Evolutionary conservation across 2,329 filamentous ascomycete genomes (phyloP), one percentile per base, ranked within the genome.

Genomic region (Penicillium glabrum): DNA sequence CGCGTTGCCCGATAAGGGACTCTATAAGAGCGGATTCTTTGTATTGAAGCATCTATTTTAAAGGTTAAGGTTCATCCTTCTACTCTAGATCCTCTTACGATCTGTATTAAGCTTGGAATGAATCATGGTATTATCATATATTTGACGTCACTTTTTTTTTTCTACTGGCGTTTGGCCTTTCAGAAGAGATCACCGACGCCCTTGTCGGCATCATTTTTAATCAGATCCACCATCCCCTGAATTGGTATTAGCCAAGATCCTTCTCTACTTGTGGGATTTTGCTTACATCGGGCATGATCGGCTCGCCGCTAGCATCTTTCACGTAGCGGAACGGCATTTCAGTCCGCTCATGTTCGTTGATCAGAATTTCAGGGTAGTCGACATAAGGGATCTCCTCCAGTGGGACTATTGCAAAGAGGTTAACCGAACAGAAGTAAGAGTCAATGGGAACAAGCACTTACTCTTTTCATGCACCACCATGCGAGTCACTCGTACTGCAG

Each of bases 301-400:
- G 91, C 64, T 90, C 81, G 45, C 89, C 91, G 55, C 90, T 80
- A 11, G 84, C 78, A 51, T 83, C 87, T 70, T 85, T 88, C 50
- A 99, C 93, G 72, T 99, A 99, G 65, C 95, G 90, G 76, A 99
- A 99, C 1, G 95, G 95, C 95, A 99, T 98, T 75, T 96, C 84
- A 0, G 93, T 96, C 73, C 90, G 95, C 78, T 99, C 95, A 69
- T 96, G 88, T 72, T 95, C 88, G 73, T 90, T 91, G 73, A 98
- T 89, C 70, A 88, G 88, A 70, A 99, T 84, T 71, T 98, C 93
- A 0, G 95, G 95, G 69, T 90, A 87, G 72, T 98, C 93, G 33
- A 95, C 75, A 71, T 95, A 97, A 2, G 86, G 82, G 33, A 99
- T 89, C 63, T 92, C 80, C 54, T 89, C 86, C 46, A 99, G 80